Conservation (phyloP, 805 yeast species). For the Lipomyces chichibuensis region DNA sequence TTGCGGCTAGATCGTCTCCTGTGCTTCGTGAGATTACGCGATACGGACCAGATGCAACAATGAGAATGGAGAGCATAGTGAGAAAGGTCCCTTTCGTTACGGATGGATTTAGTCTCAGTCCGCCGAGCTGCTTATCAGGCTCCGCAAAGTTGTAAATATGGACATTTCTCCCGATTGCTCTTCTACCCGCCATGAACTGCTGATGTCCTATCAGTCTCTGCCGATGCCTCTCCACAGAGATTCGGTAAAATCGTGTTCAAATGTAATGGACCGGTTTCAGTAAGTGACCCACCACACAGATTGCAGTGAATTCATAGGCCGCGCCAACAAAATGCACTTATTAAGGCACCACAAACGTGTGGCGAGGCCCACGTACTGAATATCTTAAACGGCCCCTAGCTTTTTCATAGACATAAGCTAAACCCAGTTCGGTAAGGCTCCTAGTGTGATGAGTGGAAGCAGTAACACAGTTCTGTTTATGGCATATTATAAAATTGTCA, state of each 20-base stretch:
- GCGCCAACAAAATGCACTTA: too few relatives aligned
- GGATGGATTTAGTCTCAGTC: neutral
- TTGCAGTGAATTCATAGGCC: too few relatives aligned
- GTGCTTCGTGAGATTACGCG: neutral
- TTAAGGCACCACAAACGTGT: too few relatives aligned
- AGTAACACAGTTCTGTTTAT: too few relatives aligned
- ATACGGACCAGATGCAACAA: neutral
- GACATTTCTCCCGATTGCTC: neutral
- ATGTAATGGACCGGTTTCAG: neutral
- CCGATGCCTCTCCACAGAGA: neutral
- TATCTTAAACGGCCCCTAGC: too few relatives aligned
- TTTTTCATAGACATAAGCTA: too few relatives aligned
- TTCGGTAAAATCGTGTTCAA: neutral
- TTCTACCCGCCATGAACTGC: neutral
- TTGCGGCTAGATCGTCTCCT: neutral
- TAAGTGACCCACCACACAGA: neutral
- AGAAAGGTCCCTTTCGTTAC: neutral
- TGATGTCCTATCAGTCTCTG: neutral
- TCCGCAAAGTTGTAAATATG: neutral
- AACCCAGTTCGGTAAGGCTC: too few relatives aligned
- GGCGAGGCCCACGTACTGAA: too few relatives aligned
- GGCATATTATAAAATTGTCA: too few relatives aligned
- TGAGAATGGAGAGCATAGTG: neutral
- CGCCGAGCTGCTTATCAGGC: neutral
- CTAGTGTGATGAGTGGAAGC: too few relatives aligned